Base-by-base conservation (phyloP, 108 stramenopile genomes). In the Nannochloropsis salina region DNA sequence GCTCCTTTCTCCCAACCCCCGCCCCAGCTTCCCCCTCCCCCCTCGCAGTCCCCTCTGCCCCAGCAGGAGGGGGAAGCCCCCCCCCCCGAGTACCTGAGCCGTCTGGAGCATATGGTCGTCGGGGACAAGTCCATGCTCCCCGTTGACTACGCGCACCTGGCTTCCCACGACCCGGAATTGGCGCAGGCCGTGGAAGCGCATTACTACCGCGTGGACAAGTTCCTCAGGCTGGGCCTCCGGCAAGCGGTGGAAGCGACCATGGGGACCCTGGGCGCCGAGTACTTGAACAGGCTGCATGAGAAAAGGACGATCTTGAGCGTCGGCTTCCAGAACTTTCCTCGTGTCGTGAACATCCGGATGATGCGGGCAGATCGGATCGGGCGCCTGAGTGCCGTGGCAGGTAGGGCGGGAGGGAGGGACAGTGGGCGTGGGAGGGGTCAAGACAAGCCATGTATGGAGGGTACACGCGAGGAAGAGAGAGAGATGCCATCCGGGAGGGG, bases 141-240 rank as follows among this genome's bases (percentile, higher is more conserved):
- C 41, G 89, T 90, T 18, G 86, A 90, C 81, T 90, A 47, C 84
- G 43, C 31, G 21, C 89, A 90, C 74, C 86, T 90, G 42, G 21
- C 1, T 6, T 41, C 42, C 45, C 42, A 83, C 84, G 89, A 90
- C 31, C 9, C 18, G 15, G 83, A 85, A 42, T 61, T 90, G 51
- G 86, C 87, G 12, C 10, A 95, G 45, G 95, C 95, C 42, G 91
- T 97, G 42, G 93, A 94, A 85, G 82, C 80, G 9, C 95, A 97
- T 84, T 95, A 92, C 86, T 91, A 93, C 44, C 92, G 97, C 9
- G 96, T 96, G 83, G 97, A 97, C 85, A 93, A 93, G 9, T 94
- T 90, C 82, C 61, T 74, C 20, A 15, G 61, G 15, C 61, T 74
- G 20, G 61, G 20, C 61, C 61, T 74, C n/a, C 61, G 61, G 61